These are phyloP conservation scores for Teunomyces kruisii DNA, from an alignment of 805 yeast genomes.

Conservation along the genomic window DNA sequence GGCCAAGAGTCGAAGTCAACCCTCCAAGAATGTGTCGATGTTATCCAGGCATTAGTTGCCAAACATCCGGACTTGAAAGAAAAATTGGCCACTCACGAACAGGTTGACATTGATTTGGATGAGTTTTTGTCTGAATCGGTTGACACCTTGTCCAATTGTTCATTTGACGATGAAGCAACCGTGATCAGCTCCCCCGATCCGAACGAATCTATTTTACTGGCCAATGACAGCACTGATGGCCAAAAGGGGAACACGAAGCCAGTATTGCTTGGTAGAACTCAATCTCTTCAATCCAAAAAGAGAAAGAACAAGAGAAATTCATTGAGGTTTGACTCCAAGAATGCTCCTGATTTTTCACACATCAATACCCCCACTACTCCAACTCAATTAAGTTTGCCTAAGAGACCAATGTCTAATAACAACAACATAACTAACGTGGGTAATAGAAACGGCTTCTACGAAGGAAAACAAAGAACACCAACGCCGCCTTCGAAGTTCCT, in stretches of 20 bases:
- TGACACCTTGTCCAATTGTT: conserved; percentile 27
- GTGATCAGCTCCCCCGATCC: conserved; percentile 18
- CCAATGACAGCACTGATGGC: conserved; percentile 2
- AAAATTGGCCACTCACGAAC: conserved; percentile 25
- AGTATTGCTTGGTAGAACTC: neutral
- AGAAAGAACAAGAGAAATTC: conserved; percentile 37
- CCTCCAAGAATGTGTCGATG: conserved; percentile 46
- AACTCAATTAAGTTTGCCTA: conserved; percentile 18
- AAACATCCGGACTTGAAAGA: conserved; percentile 36
- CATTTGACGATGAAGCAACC: conserved; percentile 36
- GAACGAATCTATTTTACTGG: conserved; percentile 2
- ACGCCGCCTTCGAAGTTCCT: conserved; percentile 23
- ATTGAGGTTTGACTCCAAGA: conserved; percentile 26
- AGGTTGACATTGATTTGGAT: conserved; percentile 32
- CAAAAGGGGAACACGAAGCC: conserved; percentile 4
- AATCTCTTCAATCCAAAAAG: conserved; percentile 20
- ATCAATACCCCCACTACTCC: conserved; percentile 18
- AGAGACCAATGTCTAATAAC: conserved; percentile 14
- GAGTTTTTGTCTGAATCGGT: conserved; percentile 33
- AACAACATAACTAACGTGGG: conserved; percentile 3
- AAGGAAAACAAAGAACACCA: conserved; percentile 20
- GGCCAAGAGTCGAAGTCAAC: conserved; percentile 48
- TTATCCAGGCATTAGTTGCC: conserved; percentile 39
- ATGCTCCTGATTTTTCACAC: conserved; percentile 17
- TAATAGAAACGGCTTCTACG: conserved; percentile 9